These are phyloP conservation scores for Amanita molliuscula DNA, from an alignment of 768 basidiomycete species.

Conservation along the genomic window DNA sequence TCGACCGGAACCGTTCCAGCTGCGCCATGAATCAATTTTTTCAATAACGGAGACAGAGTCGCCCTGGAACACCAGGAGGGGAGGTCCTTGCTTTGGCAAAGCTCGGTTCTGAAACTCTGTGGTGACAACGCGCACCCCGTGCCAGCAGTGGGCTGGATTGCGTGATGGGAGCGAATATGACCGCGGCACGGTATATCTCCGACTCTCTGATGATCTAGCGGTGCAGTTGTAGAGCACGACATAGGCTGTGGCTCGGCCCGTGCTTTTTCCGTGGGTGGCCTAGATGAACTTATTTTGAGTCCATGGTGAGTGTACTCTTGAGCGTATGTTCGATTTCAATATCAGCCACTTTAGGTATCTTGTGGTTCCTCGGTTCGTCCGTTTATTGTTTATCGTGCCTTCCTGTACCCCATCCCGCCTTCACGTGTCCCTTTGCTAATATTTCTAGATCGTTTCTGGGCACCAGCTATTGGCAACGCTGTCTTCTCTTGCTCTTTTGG, in stretches of 20 bases:
- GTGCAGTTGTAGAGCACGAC: too few species aligned
- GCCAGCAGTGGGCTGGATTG: background rate
- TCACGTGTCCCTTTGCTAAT: too few species aligned
- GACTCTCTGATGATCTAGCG: background rate
- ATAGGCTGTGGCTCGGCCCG: too few species aligned
- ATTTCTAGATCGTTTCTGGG: background rate
- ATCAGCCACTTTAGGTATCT: background rate
- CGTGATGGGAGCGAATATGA: background rate
- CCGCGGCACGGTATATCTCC: background rate
- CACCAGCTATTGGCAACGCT: background rate
- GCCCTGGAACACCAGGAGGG: background rate
- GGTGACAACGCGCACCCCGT: conserved; percentile 7
- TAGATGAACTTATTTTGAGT: background rate
- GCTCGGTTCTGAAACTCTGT: conserved; percentile 4
- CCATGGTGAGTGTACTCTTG: background rate
- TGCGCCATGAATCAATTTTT: background rate
- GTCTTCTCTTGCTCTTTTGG: background rate
- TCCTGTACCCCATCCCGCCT: too few species aligned
- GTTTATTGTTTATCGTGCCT: too few species aligned
- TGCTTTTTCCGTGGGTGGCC: background rate
- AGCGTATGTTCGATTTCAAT: background rate
- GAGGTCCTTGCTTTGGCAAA: background rate
- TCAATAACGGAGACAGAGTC: background rate
- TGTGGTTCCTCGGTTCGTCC: too few species aligned
- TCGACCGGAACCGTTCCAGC: background rate